Evolutionary conservation across 441 rosid species (phyloP).

Genomic region (Gossypium gossypioides): DNA sequence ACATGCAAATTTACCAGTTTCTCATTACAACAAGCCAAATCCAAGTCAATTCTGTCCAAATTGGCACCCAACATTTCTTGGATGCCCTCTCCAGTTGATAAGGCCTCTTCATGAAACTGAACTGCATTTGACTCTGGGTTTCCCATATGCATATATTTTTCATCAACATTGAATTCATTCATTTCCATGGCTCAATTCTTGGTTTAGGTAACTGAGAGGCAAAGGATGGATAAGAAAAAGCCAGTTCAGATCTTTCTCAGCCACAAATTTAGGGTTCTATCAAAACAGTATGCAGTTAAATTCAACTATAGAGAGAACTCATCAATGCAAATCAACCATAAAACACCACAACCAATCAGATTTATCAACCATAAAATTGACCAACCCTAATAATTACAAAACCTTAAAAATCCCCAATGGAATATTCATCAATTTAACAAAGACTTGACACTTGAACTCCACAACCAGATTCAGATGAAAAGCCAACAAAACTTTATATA

Average conservation of each 20-base stretch:
- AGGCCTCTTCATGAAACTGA: slow-evolving; percentile 18
- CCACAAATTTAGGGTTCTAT: not conserved
- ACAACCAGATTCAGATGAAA: not conserved
- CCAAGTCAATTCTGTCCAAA: slow-evolving; percentile 39
- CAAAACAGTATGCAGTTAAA: not conserved
- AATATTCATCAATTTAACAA: slow-evolving; percentile 2
- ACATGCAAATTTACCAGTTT: slow-evolving; percentile 58
- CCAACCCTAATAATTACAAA: not conserved
- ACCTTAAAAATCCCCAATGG: not conserved
- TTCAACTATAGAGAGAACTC: not conserved
- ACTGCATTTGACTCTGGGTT: slow-evolving; percentile 12
- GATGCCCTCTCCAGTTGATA: slow-evolving; percentile 23
- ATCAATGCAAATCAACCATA: not conserved
- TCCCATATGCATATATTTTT: not conserved
- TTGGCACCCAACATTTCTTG: slow-evolving; percentile 32
- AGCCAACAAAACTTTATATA: not conserved
- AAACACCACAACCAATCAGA: not conserved
- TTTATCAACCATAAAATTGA: not conserved
- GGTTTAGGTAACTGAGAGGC: slow-evolving; percentile 13
- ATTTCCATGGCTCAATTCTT: slow-evolving; percentile 9
- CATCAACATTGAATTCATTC: slow-evolving; percentile 14
- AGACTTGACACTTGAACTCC: not conserved
- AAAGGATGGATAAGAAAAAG: slow-evolving; percentile 3
- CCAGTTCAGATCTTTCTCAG: not conserved
- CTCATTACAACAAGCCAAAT: slow-evolving; percentile 46